phyloP scores from a whole-genome alignment of 176 grass and related monocot species.

The Lolium multiflorum region DNA sequence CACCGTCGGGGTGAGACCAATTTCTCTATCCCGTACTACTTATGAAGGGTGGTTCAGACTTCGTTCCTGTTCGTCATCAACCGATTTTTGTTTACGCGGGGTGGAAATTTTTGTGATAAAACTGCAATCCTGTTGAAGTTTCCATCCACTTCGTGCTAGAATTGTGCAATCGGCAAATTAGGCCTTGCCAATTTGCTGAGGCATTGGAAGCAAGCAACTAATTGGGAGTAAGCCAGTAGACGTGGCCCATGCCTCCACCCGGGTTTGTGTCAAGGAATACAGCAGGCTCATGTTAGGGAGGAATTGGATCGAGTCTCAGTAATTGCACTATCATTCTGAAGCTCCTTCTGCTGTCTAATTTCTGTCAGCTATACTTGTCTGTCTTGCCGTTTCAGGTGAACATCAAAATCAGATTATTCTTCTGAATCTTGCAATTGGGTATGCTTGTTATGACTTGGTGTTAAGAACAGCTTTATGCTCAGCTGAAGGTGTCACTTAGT shows the following conservation, averaged over 20 bases:
- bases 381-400: not conserved
- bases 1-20: conserved; percentile 58
- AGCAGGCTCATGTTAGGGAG: too few species aligned
- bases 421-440: not conserved
- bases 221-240: too few species aligned
- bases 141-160: not conserved
- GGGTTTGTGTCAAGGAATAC: too few species aligned
- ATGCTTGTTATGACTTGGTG: not conserved
- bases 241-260: too few species aligned
- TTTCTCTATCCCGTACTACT: not conserved
- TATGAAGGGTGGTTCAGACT: too few species aligned
- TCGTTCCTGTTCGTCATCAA: not conserved
- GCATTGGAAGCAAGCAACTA: too few species aligned
- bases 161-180: too few species aligned
- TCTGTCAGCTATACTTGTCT: not conserved
- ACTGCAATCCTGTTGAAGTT: not conserved
- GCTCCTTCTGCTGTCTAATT: not conserved
- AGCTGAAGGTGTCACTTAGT: conserved; percentile 11
- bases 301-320: too few species aligned
- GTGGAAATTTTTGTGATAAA: not conserved
- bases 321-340: not conserved
- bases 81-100: not conserved
- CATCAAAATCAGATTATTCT: conserved; percentile 2
- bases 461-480: not conserved
- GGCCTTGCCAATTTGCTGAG: not conserved